Base-by-base conservation (phyloP, 345 rosid species). In the Eucalyptus marginata region DNA sequence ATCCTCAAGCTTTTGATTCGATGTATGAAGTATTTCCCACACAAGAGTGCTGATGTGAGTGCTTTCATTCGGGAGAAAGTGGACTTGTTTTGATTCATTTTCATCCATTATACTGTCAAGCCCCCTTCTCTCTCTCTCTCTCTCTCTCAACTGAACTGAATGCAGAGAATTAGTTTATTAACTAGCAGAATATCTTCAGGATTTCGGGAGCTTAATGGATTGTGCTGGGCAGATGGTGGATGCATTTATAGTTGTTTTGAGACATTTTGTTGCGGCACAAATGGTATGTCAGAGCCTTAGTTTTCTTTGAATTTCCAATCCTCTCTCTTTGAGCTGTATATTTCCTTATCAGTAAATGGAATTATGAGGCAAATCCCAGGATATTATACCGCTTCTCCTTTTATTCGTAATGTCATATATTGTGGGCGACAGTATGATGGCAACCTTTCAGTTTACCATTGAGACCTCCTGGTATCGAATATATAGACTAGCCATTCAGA, bases 231-330 rank as follows among this genome's bases (percentile, higher is more conserved):
- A 89, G 87, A 88, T 94, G 59, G 94, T 93, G 89, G 97, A 95
- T 88, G 94, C 98, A 5, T 95, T 95, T 91, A 89, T 64, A 17
- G 96, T 96, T 88, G 94, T 95, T 89, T 90, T 91, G 92, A 95
- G 95, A 90, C 93, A 92, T 89, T 90, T 92, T 94, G 95, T 90
- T 90, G 93, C 89, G 85, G 89, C 49, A 47, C 87, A 91, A 90
- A 81, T 52, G 94, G 99, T 97, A 94, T 91, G 95, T 89, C 18
- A 15, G 43, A 20, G 44, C 40, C 46, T 33, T 6, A 9, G 46
- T 86, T 33, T 51, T 51, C 62, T 1, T 51, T 51, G 44, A 86
- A 10, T 86, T 86, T 86, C 43, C 62, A 86, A 86, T 86, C 59
- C 59, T 86, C 54, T 84, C 22, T 86, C 40, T 31, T 86, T 50